phyloP scores from a whole-genome alignment of 2,329 filamentous ascomycete genomes.

The Ceratocystis cacaofunesta region DNA sequence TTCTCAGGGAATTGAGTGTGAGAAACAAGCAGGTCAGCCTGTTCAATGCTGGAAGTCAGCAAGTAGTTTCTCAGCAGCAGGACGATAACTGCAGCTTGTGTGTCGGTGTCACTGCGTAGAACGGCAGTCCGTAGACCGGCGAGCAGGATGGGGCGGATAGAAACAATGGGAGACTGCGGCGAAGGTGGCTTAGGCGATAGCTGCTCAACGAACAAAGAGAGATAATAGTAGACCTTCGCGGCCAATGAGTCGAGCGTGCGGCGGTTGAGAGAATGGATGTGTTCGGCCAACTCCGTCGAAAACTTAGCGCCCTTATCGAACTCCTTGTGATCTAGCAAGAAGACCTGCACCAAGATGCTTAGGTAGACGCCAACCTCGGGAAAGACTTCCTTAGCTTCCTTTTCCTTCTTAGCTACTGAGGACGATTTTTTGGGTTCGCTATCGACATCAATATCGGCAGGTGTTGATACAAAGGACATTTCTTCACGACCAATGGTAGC shows the following conservation, averaged over 20 bases:
- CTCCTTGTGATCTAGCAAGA: conserved; percentile 73
- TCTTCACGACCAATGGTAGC: conserved; percentile 52
- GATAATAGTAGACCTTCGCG: conserved; percentile 97
- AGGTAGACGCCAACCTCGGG: conserved; percentile 84
- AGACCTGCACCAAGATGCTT: conserved; percentile 72
- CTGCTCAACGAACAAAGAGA: conserved; percentile 87
- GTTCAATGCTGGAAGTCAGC: conserved; percentile 86
- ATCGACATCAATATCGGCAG: conserved; percentile 61
- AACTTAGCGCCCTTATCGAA: conserved; percentile 69
- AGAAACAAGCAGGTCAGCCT: conserved; percentile 87
- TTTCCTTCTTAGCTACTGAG: conserved; percentile 41
- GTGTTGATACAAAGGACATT: conserved; percentile 39
- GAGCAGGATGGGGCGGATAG: conserved; percentile 72
- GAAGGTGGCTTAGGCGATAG: conserved; percentile 77
- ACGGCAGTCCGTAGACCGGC: conserved; percentile 88
- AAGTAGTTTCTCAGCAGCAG: conserved; percentile 92
- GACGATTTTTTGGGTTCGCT: conserved; percentile 36
- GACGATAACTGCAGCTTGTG: conserved; percentile 91
- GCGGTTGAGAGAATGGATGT: conserved; percentile 78
- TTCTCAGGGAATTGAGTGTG: conserved; percentile 91
- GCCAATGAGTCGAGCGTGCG: conserved; percentile 86
- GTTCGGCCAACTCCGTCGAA: conserved; percentile 68
- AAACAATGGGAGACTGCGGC: conserved; percentile 70
- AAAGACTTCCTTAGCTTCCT: conserved; percentile 62
- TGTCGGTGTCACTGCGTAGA: conserved; percentile 88